A percentile compares a stretch with the other conserved stretches of the same genome.
Conservation (phyloP, 2,329 filamentous ascomycete genomes). For the Neospermospora avenae region DNA sequence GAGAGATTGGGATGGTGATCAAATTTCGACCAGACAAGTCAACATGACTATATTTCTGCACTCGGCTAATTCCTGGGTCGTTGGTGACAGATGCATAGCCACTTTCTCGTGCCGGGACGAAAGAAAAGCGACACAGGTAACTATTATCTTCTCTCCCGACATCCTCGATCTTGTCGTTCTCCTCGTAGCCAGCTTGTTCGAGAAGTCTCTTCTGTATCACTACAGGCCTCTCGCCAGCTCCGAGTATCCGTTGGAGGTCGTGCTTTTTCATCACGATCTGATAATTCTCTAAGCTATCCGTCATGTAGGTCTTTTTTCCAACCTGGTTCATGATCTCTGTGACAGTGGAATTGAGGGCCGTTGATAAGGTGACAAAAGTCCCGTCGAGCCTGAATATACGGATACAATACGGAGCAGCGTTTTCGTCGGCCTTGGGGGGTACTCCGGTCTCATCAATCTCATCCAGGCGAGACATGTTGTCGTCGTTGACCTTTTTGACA, state of each 20-base stretch:
- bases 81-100: conserved; percentile 71
- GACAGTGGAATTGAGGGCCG: conserved; percentile 79
- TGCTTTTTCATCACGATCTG: conserved; percentile 95
- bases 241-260: conserved; percentile 78
- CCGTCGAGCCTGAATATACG: conserved; percentile 92
- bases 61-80: conserved; percentile 76
- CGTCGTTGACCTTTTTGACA: conserved; percentile 71
- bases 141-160: conserved; percentile 96
- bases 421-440: conserved; percentile 69
- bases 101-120: conserved; percentile 83
- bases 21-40: conserved; percentile 88
- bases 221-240: conserved; percentile 74
- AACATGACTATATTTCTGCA: conserved; percentile 90
- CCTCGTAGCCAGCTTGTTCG: conserved; percentile 87
- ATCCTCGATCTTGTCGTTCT: conserved; percentile 84
- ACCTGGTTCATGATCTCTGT: conserved; percentile 85
- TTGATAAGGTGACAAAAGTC: conserved; percentile 89
- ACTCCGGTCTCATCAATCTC: conserved; percentile 68
- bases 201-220: conserved; percentile 88
- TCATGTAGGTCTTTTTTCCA: conserved; percentile 89
- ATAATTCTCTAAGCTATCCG: conserved; percentile 88
- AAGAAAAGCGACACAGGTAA: conserved; percentile 94
- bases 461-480: conserved; percentile 51
- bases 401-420: conserved; percentile 79
- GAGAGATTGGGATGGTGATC: conserved; percentile 88